Percentiles rank a stretch among this genome's conserved stretches.
Evolutionary conservation across 1,284 basidiomycete species (phyloP).

Genomic region (Cutaneotrichosporon sp.): DNA sequence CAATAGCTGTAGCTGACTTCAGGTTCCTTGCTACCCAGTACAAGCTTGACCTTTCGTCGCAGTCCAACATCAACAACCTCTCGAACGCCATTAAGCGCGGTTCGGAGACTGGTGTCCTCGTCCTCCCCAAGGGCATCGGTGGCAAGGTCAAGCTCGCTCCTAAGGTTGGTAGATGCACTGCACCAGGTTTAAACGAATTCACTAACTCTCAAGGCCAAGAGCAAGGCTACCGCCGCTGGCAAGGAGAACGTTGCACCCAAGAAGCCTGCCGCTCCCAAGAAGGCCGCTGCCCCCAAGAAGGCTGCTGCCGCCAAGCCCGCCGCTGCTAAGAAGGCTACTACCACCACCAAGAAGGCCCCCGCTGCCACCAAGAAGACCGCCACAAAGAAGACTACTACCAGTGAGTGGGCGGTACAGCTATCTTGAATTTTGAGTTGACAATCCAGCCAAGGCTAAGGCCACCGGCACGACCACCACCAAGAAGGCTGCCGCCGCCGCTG

Average conservation of each 20-base stretch:
- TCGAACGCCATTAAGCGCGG: conserved; percentile 74
- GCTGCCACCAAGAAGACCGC: conserved; percentile 27
- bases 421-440: neutral
- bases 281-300: conserved; percentile 35
- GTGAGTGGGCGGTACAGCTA: neutral
- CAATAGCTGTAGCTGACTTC: too few species aligned
- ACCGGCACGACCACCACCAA: conserved; percentile 8
- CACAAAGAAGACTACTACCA: conserved; percentile 28
- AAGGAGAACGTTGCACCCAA: conserved; percentile 54
- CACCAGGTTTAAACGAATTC: too few species aligned
- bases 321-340: conserved; percentile 26
- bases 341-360: conserved; percentile 49
- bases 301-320: conserved; percentile 24
- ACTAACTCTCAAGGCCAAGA: neutral
- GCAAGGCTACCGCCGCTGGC: conserved; percentile 44
- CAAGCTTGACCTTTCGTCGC: conserved; percentile 65
- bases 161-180: conserved; percentile 52
- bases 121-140: conserved; percentile 75
- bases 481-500: conserved; percentile 7
- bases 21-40: conserved; percentile 72
- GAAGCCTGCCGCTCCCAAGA: conserved; percentile 26
- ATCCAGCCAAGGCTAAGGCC: conserved; percentile 17
- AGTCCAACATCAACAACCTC: conserved; percentile 73
- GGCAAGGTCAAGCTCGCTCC: conserved; percentile 74
- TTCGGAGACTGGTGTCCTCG: conserved; percentile 70